Conservation (phyloP, 2,329 filamentous ascomycete species). For the Aspergillus sergii region DNA sequence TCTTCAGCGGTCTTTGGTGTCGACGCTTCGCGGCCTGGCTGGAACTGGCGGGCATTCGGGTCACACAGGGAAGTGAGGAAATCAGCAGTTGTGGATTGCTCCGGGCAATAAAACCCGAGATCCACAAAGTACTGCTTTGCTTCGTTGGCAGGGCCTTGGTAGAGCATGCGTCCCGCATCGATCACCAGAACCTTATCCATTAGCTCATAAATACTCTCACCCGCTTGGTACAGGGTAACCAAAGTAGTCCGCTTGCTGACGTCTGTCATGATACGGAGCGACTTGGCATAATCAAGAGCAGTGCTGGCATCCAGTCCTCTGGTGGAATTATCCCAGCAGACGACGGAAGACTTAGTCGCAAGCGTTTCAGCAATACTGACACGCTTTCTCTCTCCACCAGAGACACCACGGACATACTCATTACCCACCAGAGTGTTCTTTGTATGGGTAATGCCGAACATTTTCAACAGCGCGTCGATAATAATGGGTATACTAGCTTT, state of each 20-base stretch:
- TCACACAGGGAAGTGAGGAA: slow-evolving; percentile 78
- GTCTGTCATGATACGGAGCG: slow-evolving; percentile 72
- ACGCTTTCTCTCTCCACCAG: slow-evolving; percentile 78
- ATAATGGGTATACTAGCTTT: slow-evolving; percentile 68
- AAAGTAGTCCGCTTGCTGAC: slow-evolving; percentile 71
- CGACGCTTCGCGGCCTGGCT: slow-evolving; percentile 64
- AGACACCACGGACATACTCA: slow-evolving; percentile 71
- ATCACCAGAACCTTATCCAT: slow-evolving; percentile 84
- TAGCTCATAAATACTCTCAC: slow-evolving; percentile 69
- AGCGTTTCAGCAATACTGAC: slow-evolving; percentile 78
- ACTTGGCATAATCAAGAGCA: slow-evolving; percentile 75
- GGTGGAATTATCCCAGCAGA: slow-evolving; percentile 80
- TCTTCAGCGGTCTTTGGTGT: slow-evolving; percentile 71
- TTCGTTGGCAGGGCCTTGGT: slow-evolving; percentile 62
- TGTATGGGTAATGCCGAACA: slow-evolving; percentile 78
- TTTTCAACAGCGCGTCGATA: slow-evolving; percentile 69
- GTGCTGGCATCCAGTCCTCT: slow-evolving; percentile 79
- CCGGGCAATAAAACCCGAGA: slow-evolving; percentile 63
- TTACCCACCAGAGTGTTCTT: slow-evolving; percentile 76
- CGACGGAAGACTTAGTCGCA: slow-evolving; percentile 71
- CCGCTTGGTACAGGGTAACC: slow-evolving; percentile 72
- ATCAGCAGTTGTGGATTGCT: slow-evolving; percentile 70
- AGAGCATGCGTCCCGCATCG: slow-evolving; percentile 70
- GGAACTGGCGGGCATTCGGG: slow-evolving; percentile 69
- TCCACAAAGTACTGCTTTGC: slow-evolving; percentile 68